Evolutionary conservation across 768 basidiomycete species (phyloP).

Genomic region (Leccinum ochraceum): DNA sequence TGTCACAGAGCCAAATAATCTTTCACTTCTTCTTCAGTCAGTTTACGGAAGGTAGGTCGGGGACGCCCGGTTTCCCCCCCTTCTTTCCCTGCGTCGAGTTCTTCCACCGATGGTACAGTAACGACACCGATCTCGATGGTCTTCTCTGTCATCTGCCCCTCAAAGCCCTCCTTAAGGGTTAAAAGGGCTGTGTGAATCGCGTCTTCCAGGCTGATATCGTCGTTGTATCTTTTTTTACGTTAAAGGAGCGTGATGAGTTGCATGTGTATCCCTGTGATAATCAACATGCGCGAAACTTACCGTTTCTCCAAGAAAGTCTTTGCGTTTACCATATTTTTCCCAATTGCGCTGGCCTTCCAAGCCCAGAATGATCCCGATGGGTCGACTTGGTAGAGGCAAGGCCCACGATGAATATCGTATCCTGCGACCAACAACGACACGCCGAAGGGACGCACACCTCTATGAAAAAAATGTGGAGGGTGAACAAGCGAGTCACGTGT

Average conservation of each 20-base stretch:
- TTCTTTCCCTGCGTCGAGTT: constrained; percentile 62
- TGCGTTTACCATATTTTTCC: constrained; percentile 99
- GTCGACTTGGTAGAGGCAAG: constrained; percentile 98
- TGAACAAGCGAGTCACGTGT: constrained; percentile 27
- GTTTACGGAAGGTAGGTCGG: constrained; percentile 90
- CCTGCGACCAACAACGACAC: constrained; percentile 97
- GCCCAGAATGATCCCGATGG: constrained; percentile 99
- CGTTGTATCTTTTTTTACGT: constrained; percentile 87
- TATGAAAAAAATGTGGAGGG: constrained; percentile 45
- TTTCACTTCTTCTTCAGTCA: constrained; percentile 94
- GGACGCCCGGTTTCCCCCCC: constrained; percentile 68
- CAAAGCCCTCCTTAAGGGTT: constrained; percentile 98
- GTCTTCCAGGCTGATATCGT: constrained; percentile 98
- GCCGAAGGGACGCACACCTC: constrained; percentile 98
- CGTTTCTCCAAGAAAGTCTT: constrained; percentile 99
- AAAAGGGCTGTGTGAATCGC: constrained; percentile 98
- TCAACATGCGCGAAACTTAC: constrained; percentile 47
- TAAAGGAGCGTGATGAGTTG: constrained; percentile 17
- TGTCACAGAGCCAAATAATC: constrained; percentile 88
- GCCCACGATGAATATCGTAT: constrained; percentile 93
- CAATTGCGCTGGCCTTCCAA: constrained; percentile 99
- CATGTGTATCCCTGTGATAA: constrained; percentile 19
- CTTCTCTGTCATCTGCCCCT: constrained; percentile 99
- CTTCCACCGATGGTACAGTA: constrained; percentile 75
- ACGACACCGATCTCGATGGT: constrained; percentile 99